Conservation (phyloP, 495 filamentous ascomycete species). For the Penicillium alfredii region DNA sequence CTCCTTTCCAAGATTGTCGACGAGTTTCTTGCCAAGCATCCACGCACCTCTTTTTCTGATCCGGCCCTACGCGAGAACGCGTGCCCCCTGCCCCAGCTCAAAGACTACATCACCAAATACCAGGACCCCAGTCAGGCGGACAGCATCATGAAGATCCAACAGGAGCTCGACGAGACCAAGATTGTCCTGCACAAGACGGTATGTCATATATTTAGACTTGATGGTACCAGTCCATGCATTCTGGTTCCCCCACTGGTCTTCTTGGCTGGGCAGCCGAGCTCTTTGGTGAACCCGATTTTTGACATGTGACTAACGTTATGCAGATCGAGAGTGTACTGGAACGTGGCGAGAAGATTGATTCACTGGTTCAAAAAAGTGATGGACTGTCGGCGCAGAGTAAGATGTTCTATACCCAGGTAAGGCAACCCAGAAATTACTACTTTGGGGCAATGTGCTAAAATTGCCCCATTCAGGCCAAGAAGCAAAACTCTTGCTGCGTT, state of each 20-base stretch:
- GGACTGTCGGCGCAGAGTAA: slow-evolving; percentile 84
- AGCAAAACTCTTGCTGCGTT: slow-evolving; percentile 91
- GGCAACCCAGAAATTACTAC: background rate
- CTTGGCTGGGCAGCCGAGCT: no score
- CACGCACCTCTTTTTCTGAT: slow-evolving; percentile 57
- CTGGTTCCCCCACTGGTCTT: no score
- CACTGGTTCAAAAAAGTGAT: slow-evolving; percentile 81
- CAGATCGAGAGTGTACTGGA: slow-evolving; percentile 78
- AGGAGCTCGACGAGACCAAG: slow-evolving; percentile 97
- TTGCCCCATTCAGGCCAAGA: slow-evolving; percentile 63
- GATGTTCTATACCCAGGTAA: slow-evolving; percentile 86
- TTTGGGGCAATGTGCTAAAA: background rate
- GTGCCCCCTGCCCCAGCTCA: slow-evolving; percentile 60
- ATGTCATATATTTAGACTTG: slow-evolving; percentile 18
- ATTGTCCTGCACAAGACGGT: slow-evolving; percentile 92
- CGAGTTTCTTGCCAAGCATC: slow-evolving; percentile 81
- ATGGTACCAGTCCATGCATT: no score
- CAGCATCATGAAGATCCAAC: slow-evolving; percentile 91
- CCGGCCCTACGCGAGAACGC: slow-evolving; percentile 33
- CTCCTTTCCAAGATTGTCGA: slow-evolving; percentile 88
- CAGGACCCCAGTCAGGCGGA: slow-evolving; percentile 86
- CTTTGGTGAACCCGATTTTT: background rate
- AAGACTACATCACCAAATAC: slow-evolving; percentile 78
- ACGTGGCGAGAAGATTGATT: slow-evolving; percentile 82
- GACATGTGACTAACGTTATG: background rate